These are phyloP conservation scores for Magnusiomyces suaveolens DNA, from an alignment of 1,139 yeast species.

Conservation along the genomic window DNA sequence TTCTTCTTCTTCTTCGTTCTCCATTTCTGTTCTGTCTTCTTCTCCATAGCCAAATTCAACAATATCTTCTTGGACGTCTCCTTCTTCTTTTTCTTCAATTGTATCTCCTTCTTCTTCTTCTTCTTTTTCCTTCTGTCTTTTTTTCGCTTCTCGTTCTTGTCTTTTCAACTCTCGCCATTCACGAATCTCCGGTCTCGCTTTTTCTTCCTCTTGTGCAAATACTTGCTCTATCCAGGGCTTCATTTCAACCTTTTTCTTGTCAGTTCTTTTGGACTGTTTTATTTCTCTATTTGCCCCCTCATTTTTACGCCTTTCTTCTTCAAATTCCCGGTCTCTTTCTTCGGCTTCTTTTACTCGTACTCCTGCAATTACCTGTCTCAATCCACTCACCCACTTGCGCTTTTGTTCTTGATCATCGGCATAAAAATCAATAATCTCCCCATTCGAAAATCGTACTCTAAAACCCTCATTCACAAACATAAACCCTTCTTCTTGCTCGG, in stretches of 20 bases:
- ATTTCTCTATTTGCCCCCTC: slow-evolving; percentile 13
- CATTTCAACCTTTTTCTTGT: slow-evolving; percentile 23
- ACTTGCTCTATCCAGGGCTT: slow-evolving; percentile 31
- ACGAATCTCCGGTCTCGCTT: background rate
- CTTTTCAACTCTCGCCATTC: background rate
- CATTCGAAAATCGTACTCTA: slow-evolving; percentile 54
- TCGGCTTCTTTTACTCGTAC: background rate
- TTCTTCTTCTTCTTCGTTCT: background rate
- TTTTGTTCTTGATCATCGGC: slow-evolving; percentile 49
- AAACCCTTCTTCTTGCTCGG: slow-evolving; percentile 26
- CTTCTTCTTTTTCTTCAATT: background rate
- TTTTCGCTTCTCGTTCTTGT: background rate
- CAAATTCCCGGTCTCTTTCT: slow-evolving; percentile 6
- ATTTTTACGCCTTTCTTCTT: slow-evolving; percentile 1
- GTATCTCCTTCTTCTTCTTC: background rate
- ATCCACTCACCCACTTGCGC: slow-evolving; percentile 38
- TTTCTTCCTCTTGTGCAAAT: slow-evolving; percentile 16
- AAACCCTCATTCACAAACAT: slow-evolving; percentile 32
- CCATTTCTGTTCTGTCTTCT: background rate
- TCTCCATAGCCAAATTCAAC: background rate
- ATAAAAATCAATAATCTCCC: slow-evolving; percentile 58
- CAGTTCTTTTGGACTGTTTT: slow-evolving; percentile 11
- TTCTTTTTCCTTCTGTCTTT: background rate
- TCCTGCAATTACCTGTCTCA: slow-evolving; percentile 20
- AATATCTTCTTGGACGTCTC: background rate